phyloP scores from a whole-genome alignment of 2,329 filamentous ascomycete species.

The Penicillium brasilianum region DNA sequence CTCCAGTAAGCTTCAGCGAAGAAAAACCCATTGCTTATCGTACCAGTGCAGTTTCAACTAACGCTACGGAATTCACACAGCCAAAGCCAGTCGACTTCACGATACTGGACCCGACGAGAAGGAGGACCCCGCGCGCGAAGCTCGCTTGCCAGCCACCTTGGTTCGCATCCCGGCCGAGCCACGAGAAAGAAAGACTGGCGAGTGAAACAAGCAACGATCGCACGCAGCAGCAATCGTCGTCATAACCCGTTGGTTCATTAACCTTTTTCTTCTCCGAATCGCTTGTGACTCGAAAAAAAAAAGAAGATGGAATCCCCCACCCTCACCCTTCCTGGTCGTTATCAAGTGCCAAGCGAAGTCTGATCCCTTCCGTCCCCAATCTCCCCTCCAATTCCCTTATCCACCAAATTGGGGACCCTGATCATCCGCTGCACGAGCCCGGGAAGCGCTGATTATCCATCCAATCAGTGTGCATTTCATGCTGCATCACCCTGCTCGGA shows the following conservation, averaged over 20 bases:
- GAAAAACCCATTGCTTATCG: slow-evolving; percentile 22
- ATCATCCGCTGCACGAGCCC: slow-evolving; percentile 1
- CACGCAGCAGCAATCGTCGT: neutral
- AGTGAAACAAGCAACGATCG: slow-evolving; percentile 21
- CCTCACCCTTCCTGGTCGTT: neutral
- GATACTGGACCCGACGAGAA: slow-evolving; percentile 21
- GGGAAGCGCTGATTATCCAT: neutral
- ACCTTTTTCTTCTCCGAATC: neutral
- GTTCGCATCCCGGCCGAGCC: slow-evolving; percentile 49
- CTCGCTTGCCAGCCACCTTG: slow-evolving; percentile 46
- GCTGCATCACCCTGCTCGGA: slow-evolving; percentile 2
- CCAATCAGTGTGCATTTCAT: neutral
- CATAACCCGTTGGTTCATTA: neutral
- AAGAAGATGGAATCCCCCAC: neutral
- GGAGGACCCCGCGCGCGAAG: slow-evolving; percentile 75
- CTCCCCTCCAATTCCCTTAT: neutral
- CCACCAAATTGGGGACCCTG: slow-evolving; percentile 2
- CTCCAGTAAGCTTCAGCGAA: slow-evolving; percentile 60
- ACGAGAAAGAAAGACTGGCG: slow-evolving; percentile 28
- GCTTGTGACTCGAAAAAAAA: neutral
- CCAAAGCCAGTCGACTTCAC: slow-evolving; percentile 34
- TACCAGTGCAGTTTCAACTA: slow-evolving; percentile 4
- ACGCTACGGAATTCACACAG: slow-evolving; percentile 24
- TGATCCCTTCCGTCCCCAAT: neutral
- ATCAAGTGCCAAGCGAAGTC: neutral